phyloP scores from a whole-genome alignment of 2,329 filamentous ascomycete genomes.

The Bipolaris bicolor region DNA sequence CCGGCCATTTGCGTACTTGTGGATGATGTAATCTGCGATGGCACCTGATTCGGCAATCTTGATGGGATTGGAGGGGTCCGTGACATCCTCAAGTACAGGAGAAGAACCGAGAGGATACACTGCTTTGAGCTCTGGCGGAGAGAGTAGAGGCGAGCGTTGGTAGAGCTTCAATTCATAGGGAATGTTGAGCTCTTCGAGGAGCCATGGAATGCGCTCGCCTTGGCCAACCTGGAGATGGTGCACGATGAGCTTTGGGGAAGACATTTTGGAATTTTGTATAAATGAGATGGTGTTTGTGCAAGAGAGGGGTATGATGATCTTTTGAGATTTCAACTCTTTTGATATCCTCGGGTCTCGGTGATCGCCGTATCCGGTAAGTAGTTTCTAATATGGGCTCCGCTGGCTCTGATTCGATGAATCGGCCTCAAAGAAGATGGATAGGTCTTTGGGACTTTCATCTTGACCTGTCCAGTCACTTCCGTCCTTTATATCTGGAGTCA shows the following conservation, averaged over 20 bases:
- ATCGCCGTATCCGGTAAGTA: slow-evolving; percentile 12
- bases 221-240: slow-evolving; percentile 58
- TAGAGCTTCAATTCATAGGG: slow-evolving; percentile 59
- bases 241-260: slow-evolving; percentile 39
- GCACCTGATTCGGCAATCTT: slow-evolving; percentile 66
- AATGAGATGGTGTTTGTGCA: background rate
- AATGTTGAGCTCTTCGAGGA: slow-evolving; percentile 68
- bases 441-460: background rate
- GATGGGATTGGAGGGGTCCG: slow-evolving; percentile 52
- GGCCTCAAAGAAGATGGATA: background rate
- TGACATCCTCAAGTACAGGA: slow-evolving; percentile 64
- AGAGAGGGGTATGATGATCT: background rate
- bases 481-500: background rate
- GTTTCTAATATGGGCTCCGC: slow-evolving; percentile 7
- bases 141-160: slow-evolving; percentile 54
- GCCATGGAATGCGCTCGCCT: slow-evolving; percentile 68
- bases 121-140: slow-evolving; percentile 38
- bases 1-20: slow-evolving; percentile 56
- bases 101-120: slow-evolving; percentile 59
- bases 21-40: slow-evolving; percentile 66
- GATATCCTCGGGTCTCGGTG: slow-evolving; percentile 12
- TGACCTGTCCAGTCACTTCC: background rate
- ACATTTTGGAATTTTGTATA: slow-evolving; percentile 14
- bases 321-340: background rate
- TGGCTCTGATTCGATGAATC: slow-evolving; percentile 10